Evolutionary conservation across 441 rosid species (phyloP), one percentile per base, ranked within the genome.

Genomic region (Erysimum cheiri): DNA sequence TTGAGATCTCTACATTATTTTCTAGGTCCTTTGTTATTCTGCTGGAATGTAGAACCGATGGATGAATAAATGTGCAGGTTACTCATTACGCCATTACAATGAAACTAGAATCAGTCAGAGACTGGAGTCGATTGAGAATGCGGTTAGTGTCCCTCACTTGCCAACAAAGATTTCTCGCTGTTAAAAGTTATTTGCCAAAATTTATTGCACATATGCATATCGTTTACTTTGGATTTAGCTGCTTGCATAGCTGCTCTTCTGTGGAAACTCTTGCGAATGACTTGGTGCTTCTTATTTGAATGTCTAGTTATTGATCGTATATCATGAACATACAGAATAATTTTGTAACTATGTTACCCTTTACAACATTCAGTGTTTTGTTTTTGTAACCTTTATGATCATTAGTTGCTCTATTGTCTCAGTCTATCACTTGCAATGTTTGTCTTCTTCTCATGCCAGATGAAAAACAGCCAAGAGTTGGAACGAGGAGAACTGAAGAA

Each of bases 121-220:
- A 85, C 98, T 93, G 44, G 93, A 89, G 71, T 86, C 95, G 0
- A 91, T 93, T 81, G 98, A 93, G 65, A 85, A 80, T 40, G 92
- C 91, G 75, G 98, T 91, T 77, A 85, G 96, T 87, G 26, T 22
- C 33, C 44, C 46, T n/a, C 24, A 33, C 52, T 15, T 31, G 55
- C 31, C 39, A 65, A 40, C 6, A 31, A 4, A n/a, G n/a, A 7
- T 12, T 47, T 33, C 46, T 64, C 35, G 8, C 31, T 67, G 24
- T 35, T 26, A 2, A 8, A 46, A 68, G 3, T 32, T 15, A n/a
- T 35, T 47, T 32, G 33, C 46, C 22, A 66, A 53, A 11, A 6
- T 7, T 32, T 13, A 22, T n/a, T 57, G 43, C 44, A 67, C 44
- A 33, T n/a, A n/a, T 31, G 19, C 22, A 55, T 43, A 6, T 31